These are phyloP conservation scores for Phytopythium mirpurense DNA, from an alignment of 352 stramenopile genomes.

Conservation along the genomic window DNA sequence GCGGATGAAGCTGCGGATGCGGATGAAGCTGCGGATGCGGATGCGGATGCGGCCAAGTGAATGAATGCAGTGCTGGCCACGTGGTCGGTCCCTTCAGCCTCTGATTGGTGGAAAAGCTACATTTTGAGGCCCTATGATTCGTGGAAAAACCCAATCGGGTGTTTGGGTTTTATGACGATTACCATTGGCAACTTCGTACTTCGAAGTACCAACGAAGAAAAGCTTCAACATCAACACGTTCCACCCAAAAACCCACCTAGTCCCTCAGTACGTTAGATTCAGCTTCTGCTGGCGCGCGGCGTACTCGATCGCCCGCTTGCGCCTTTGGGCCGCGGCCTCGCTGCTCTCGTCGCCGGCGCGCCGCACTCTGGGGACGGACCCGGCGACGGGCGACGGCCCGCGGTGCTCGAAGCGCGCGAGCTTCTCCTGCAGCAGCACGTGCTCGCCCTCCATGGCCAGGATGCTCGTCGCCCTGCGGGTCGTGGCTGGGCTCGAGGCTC, in stretches of 20 bases:
- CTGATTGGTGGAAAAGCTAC: too few species aligned
- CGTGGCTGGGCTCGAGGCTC: conserved; percentile 5
- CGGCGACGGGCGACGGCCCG: conserved; percentile 16
- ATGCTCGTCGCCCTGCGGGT: conserved; percentile 29
- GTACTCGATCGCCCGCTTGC: conserved; percentile 29
- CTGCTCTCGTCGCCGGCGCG: conserved; percentile 20
- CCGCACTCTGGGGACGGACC: conserved; percentile 32
- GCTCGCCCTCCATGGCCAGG: conserved; percentile 35
- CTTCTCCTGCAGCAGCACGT: conserved; percentile 54
- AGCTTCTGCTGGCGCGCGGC: neutral
- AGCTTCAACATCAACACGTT: too few species aligned
- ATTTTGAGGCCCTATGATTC: too few species aligned
- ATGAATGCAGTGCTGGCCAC: too few species aligned
- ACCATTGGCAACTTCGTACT: too few species aligned
- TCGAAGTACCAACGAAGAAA: too few species aligned
- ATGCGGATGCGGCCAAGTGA: neutral
- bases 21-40: neutral
- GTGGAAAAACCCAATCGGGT: too few species aligned
- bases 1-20: neutral
- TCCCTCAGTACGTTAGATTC: neutral
- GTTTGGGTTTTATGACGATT: too few species aligned
- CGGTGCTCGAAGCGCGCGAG: conserved; percentile 36
- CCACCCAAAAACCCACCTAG: neutral
- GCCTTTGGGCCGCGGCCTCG: conserved; percentile 31
- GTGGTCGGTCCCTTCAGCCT: too few species aligned